A percentile compares a stretch with the other conserved stretches of the same genome.
Evolutionary conservation across 2,329 filamentous ascomycete species (phyloP).

Genomic region (Penicillium corylophilum): DNA sequence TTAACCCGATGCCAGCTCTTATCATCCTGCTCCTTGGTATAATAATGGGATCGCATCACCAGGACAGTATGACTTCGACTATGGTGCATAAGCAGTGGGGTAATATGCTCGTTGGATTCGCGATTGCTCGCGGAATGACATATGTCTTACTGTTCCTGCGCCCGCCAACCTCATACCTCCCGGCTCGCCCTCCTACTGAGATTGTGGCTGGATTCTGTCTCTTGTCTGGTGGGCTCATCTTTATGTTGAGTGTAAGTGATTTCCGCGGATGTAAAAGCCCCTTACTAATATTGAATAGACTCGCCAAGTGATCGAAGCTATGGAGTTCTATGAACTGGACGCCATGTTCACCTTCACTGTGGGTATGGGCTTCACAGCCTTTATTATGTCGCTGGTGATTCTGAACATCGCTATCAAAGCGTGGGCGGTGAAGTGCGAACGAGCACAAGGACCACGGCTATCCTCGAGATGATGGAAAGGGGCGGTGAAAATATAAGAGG

Average conservation of each 20-base stretch:
- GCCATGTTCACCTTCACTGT: slow-evolving; percentile 94
- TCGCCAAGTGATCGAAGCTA: slow-evolving; percentile 71
- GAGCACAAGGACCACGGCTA: no score
- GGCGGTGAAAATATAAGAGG: no score
- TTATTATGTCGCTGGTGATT: slow-evolving; percentile 83
- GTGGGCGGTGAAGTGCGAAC: slow-evolving; percentile 64
- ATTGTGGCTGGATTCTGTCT: slow-evolving; percentile 84
- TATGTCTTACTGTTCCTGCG: slow-evolving; percentile 78
- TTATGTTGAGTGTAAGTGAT: slow-evolving; percentile 81
- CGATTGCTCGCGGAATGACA: slow-evolving; percentile 73
- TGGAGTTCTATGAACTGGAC: slow-evolving; percentile 74
- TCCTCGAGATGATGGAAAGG: no score
- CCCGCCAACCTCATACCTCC: slow-evolving; percentile 77
- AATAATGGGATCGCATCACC: slow-evolving; percentile 95
- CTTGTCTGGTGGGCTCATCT: slow-evolving; percentile 81
- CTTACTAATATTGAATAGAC: slow-evolving; percentile 51
- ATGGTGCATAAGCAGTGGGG: slow-evolving; percentile 97
- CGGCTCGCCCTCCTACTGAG: slow-evolving; percentile 85
- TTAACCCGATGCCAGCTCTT: slow-evolving; percentile 85
- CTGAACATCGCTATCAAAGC: slow-evolving; percentile 79
- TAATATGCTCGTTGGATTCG: slow-evolving; percentile 74
- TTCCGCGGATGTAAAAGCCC: not conserved
- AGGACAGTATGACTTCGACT: slow-evolving; percentile 75
- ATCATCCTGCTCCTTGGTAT: slow-evolving; percentile 83
- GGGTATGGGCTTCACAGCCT: slow-evolving; percentile 75